A percentile compares a stretch with the other conserved stretches of the same genome.
Conservation (phyloP, 352 stramenopile genomes). For the Phytophthora cryptogea region DNA sequence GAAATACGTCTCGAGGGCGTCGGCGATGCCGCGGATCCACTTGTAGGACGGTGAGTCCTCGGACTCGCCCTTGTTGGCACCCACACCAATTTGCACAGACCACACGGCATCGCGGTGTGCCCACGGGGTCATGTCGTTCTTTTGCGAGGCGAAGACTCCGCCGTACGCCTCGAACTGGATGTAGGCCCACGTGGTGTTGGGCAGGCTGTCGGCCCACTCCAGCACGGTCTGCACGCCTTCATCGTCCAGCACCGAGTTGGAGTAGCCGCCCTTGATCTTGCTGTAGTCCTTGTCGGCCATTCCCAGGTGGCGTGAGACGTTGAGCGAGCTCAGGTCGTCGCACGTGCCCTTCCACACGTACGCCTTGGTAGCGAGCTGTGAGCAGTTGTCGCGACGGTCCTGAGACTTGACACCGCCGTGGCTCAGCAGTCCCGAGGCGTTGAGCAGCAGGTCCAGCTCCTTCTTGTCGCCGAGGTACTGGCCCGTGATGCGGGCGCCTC, state of each 20-base stretch:
- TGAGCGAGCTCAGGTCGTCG: slow-evolving; percentile 42
- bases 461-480: slow-evolving; percentile 47
- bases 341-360: slow-evolving; percentile 52
- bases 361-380: slow-evolving; percentile 51
- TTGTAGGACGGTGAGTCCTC: slow-evolving; percentile 39
- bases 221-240: slow-evolving; percentile 42
- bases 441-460: slow-evolving; percentile 42
- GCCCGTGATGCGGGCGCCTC: slow-evolving; percentile 37
- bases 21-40: slow-evolving; percentile 48
- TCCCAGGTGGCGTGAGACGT: slow-evolving; percentile 38
- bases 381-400: slow-evolving; percentile 49
- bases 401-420: slow-evolving; percentile 39
- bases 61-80: slow-evolving; percentile 43
- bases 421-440: slow-evolving; percentile 40
- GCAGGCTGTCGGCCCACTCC: slow-evolving; percentile 40
- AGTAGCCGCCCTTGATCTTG: slow-evolving; percentile 58
- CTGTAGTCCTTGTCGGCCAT: slow-evolving; percentile 48
- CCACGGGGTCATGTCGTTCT: slow-evolving; percentile 57
- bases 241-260: slow-evolving; percentile 43
- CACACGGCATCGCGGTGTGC: slow-evolving; percentile 44
- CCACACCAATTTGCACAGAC: slow-evolving; percentile 54
- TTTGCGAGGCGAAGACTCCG: slow-evolving; percentile 46
- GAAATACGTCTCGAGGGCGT: slow-evolving; percentile 40
- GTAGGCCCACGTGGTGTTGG: slow-evolving; percentile 44
- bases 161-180: slow-evolving; percentile 64